These are phyloP conservation scores for Linderina pennispora DNA, from an alignment of 192 early-diverging fungal genomes.

Conservation along the genomic window DNA sequence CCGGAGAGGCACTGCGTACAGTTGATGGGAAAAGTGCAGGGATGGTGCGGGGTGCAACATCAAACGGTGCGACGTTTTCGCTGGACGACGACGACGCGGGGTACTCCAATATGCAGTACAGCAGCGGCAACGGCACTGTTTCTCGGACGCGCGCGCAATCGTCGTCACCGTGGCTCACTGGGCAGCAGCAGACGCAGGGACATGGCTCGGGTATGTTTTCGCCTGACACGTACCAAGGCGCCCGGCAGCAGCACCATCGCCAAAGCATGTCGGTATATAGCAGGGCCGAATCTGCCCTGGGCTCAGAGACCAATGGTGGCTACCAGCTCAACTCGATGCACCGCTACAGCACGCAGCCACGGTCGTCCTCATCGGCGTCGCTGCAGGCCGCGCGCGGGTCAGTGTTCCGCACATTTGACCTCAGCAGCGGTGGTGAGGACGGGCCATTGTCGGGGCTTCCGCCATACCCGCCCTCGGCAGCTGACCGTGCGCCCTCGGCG, in stretches of 20 bases:
- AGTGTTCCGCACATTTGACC: neutral
- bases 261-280: conserved; percentile 24
- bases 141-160: conserved; percentile 2
- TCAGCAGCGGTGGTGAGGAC: neutral
- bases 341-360: neutral
- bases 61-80: conserved; percentile 40
- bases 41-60: conserved; percentile 23
- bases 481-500: neutral
- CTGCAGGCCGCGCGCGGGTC: neutral
- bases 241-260: conserved; percentile 33
- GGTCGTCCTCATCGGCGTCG: neutral
- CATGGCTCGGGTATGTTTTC: conserved; percentile 27
- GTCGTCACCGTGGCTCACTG: neutral
- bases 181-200: conserved; percentile 20
- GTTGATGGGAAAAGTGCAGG: no score
- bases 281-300: neutral
- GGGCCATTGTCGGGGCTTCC: neutral
- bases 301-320: neutral
- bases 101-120: no score
- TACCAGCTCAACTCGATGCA: neutral
- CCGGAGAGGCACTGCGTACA: neutral
- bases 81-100: conserved; percentile 24
- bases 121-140: neutral
- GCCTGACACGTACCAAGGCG: conserved; percentile 26
- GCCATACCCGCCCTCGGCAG: neutral